These are phyloP conservation scores for Pseudozyma flocculosa DNA, from an alignment of 1,284 basidiomycete species.

Conservation along the genomic window DNA sequence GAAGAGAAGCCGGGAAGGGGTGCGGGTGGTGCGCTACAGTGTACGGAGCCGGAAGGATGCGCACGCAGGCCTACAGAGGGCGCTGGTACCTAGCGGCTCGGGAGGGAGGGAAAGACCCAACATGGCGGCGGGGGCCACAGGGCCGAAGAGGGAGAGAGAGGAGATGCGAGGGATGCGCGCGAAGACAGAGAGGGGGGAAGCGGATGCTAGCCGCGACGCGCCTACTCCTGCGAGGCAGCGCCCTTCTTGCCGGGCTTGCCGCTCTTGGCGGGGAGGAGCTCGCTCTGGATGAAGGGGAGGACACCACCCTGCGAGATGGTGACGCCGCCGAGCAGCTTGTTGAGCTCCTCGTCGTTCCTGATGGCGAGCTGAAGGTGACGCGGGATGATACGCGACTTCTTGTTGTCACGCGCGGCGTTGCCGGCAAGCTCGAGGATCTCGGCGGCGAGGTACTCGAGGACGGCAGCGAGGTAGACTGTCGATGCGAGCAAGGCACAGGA, in stretches of 20 bases:
- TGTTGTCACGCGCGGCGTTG: slow-evolving; percentile 95
- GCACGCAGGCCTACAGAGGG: slow-evolving; percentile 5
- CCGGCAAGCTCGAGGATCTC: slow-evolving; percentile 89
- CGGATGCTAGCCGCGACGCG: too few species aligned
- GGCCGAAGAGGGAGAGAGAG: slow-evolving; percentile 20
- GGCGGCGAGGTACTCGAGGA: slow-evolving; percentile 85
- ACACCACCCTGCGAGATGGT: slow-evolving; percentile 80
- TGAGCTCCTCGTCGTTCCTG: slow-evolving; percentile 89
- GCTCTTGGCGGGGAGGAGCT: slow-evolving; percentile 71
- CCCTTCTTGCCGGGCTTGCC: slow-evolving; percentile 61
- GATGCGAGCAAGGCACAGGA: slow-evolving; percentile 44
- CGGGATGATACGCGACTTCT: slow-evolving; percentile 94
- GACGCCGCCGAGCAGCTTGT: slow-evolving; percentile 63
- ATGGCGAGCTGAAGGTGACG: slow-evolving; percentile 90
- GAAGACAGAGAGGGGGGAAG: not conserved
- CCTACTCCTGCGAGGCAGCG: slow-evolving; percentile 54
- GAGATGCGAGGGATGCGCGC: too few species aligned
- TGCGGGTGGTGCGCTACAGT: slow-evolving; percentile 4
- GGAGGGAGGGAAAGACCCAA: slow-evolving; percentile 20
- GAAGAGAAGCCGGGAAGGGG: slow-evolving; percentile 7
- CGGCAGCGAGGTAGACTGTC: slow-evolving; percentile 81
- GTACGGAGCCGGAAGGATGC: slow-evolving; percentile 8
- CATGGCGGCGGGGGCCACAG: slow-evolving; percentile 6
- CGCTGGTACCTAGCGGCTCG: slow-evolving; percentile 15
- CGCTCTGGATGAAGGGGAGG: slow-evolving; percentile 85